Conservation (phyloP, 352 stramenopile species). For the Phytophthora idaei region DNA sequence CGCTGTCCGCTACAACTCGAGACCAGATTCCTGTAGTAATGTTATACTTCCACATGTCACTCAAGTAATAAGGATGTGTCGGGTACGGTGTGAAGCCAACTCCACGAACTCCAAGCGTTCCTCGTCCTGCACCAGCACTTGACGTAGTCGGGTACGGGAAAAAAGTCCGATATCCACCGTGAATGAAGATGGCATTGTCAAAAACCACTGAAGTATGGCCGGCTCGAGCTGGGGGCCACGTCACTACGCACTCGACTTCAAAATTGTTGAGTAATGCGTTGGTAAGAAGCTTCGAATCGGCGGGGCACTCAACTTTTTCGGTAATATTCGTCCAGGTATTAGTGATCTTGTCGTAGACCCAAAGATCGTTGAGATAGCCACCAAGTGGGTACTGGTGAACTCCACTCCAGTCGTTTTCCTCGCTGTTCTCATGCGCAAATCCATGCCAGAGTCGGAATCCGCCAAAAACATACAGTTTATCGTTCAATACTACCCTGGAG, state of each 20-base stretch:
- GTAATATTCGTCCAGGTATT: slow-evolving; percentile 80
- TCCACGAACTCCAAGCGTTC: slow-evolving; percentile 53
- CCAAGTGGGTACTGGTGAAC: slow-evolving; percentile 81
- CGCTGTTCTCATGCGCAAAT: slow-evolving; percentile 91
- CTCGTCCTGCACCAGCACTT: slow-evolving; percentile 73
- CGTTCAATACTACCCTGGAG: slow-evolving; percentile 70
- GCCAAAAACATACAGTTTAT: slow-evolving; percentile 88
- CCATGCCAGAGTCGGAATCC: slow-evolving; percentile 96
- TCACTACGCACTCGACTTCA: slow-evolving; percentile 75
- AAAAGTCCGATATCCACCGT: slow-evolving; percentile 95
- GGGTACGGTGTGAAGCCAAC: slow-evolving; percentile 89
- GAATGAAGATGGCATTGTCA: slow-evolving; percentile 83
- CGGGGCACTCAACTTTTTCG: slow-evolving; percentile 66
- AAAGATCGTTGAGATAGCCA: slow-evolving; percentile 96
- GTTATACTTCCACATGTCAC: slow-evolving; percentile 96
- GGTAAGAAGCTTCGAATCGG: slow-evolving; percentile 41
- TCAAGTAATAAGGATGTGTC: slow-evolving; percentile 92
- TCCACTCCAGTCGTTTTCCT: slow-evolving; percentile 86
- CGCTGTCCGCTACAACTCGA: slow-evolving; percentile 46
- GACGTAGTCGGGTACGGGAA: slow-evolving; percentile 95
- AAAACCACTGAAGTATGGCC: slow-evolving; percentile 85
- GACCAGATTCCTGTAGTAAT: slow-evolving; percentile 84
- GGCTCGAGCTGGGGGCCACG: slow-evolving; percentile 88
- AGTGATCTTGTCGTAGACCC: slow-evolving; percentile 73
- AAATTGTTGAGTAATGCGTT: slow-evolving; percentile 71